Evolutionary conservation across 495 filamentous ascomycete genomes (phyloP), one percentile per base, ranked within the genome.

Genomic region (Pseudomonodictys pantanalensis): DNA sequence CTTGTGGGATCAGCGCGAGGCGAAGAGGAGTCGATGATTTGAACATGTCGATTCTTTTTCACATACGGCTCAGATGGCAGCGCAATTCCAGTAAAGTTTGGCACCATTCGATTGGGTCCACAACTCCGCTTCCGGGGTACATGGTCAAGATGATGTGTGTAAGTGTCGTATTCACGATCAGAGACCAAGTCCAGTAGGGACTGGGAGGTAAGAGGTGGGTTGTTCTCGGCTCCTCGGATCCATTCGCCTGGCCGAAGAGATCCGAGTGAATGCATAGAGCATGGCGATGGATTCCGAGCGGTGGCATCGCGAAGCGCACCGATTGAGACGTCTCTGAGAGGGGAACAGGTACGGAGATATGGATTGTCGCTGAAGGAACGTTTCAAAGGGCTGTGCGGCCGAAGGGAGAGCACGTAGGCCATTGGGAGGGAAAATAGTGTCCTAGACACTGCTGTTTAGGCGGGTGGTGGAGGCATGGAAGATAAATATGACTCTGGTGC

Each of bases 321-420:
- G 26, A 20, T 32, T 8, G 53, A 39, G 15, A 28, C 30, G 11
- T 69, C 48, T n/a, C 52, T 46, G 0, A 64, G 52, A 32, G 66
- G 50, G 7, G 68, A 67, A 35, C 59, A 60, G 8, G 66, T 52
- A 11, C 46, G 58, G 35, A 67, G 32, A 45, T 61, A 67, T 26
- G 66, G 66, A 17, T 57, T 66, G 46, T 70, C 68, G 52, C 62
- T 68, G 59, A 70, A 70, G 20, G 62, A 64, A 26, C 66, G 68
- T 38, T 70, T 66, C 39, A 70, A 33, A 11, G 68, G 66, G 55
- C 62, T 70, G 25, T 68, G 57, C 3, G 68, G 62, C 9, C 62
- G 62, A 45, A 70, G 55, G n/a, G 66, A 68, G 20, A 70, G 59
- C 25, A 68, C 62, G 47, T 56, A 68, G 17, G 66, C 68, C 68